A percentile compares a stretch with the other conserved stretches of the same genome.
These are phyloP conservation scores for Eragrostis tef DNA, from an alignment of 202 grass and related monocot genomes.

Conservation along the genomic window DNA sequence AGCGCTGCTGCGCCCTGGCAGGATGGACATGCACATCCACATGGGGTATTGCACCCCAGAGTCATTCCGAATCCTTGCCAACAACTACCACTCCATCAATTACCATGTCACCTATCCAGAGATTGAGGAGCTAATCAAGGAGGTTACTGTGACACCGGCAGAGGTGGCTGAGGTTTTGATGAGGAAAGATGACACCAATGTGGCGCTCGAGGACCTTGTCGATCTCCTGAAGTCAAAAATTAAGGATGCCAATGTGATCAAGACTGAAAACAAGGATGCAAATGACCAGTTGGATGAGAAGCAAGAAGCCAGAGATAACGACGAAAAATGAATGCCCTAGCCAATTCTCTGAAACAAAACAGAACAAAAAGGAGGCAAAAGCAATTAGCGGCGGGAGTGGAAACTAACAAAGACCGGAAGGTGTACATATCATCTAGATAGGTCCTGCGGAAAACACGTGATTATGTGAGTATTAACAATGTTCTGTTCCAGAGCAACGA, in stretches of 20 bases:
- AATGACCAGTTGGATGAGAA: conserved; percentile 34
- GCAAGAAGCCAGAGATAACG: background rate
- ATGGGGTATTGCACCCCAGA: conserved; percentile 73
- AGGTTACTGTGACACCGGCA: conserved; percentile 71
- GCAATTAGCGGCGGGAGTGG: background rate
- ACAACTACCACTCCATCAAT: conserved; percentile 66
- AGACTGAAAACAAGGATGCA: conserved; percentile 34
- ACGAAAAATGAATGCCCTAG: conserved; percentile 10
- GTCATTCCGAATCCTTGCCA: conserved; percentile 61
- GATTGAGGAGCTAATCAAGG: conserved; percentile 59
- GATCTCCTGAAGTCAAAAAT: conserved; percentile 56
- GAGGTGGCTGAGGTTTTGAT: conserved; percentile 77
- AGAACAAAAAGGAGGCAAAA: conserved; percentile 10
- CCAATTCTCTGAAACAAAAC: background rate
- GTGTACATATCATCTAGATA: background rate
- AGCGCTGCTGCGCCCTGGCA: conserved; percentile 72
- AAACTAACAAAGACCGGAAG: conserved; percentile 18
- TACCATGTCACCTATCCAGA: conserved; percentile 55
- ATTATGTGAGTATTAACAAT: conserved; percentile 3
- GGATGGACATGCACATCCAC: conserved; percentile 98
- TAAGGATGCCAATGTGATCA: conserved; percentile 23
- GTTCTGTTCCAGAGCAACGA: background rate
- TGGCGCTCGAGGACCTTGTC: conserved; percentile 51
- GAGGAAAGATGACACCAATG: conserved; percentile 58
- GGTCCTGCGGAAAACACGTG: conserved; percentile 25